Percentiles rank a stretch among this genome's conserved stretches.
These are phyloP conservation scores for Sporothrix curviconia DNA, from an alignment of 2,329 filamentous ascomycete genomes.

Conservation along the genomic window DNA sequence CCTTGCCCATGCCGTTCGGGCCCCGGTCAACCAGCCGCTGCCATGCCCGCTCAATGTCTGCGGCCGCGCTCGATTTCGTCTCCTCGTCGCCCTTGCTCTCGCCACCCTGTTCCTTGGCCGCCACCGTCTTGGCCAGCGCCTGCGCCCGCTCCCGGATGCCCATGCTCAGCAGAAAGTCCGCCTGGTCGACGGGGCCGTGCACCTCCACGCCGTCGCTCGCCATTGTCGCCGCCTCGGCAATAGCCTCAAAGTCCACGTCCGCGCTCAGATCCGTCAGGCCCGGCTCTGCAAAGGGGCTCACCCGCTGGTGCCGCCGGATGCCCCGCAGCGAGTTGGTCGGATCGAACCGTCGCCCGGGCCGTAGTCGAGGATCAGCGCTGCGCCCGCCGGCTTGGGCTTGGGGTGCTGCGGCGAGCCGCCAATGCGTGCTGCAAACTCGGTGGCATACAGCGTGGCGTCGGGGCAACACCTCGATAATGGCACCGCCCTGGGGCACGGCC, in stretches of 20 bases:
- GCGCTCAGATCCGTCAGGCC: constrained; percentile 83
- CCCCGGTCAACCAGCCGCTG: constrained; percentile 76
- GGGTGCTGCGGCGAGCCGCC: constrained; percentile 55
- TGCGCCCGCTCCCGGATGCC: constrained; percentile 74
- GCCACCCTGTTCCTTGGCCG: constrained; percentile 29
- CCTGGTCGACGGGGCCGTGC: constrained; percentile 86
- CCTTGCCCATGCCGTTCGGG: constrained; percentile 81
- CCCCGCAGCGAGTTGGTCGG: constrained; percentile 82
- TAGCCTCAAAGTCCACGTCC: constrained; percentile 84
- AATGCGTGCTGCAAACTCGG: constrained; percentile 78
- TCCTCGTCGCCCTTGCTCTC: constrained; percentile 22
- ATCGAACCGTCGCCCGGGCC: constrained; percentile 66
- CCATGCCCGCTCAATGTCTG: constrained; percentile 66
- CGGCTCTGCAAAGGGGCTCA: constrained; percentile 72
- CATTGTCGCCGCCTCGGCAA: constrained; percentile 73
- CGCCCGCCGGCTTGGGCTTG: constrained; percentile 65
- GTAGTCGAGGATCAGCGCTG: constrained; percentile 94
- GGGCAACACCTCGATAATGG: constrained; percentile 86
- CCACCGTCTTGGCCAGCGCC: constrained; percentile 49
- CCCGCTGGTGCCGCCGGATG: constrained; percentile 68
- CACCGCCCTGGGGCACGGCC: constrained; percentile 52
- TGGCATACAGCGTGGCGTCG: constrained; percentile 71
- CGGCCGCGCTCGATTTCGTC: constrained; percentile 38
- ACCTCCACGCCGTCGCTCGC: constrained; percentile 79
- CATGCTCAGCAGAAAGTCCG: constrained; percentile 69